These are phyloP conservation scores for Heliosperma pusillum DNA, from an alignment of 148 eudicot species.

Conservation along the genomic window DNA sequence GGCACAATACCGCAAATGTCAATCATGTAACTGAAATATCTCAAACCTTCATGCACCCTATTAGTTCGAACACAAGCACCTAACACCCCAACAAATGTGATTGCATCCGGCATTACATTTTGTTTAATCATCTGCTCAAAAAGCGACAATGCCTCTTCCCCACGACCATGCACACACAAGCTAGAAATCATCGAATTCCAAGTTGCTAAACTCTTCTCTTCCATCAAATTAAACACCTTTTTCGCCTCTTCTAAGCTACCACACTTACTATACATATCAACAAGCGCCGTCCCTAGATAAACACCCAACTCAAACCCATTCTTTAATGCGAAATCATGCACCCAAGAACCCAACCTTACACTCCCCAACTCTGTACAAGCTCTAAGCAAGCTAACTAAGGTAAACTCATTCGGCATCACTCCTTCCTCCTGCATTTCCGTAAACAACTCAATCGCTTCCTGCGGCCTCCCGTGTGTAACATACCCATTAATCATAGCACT, in stretches of 20 bases:
- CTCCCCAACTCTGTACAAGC: slow-evolving; percentile 57
- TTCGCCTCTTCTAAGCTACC: slow-evolving; percentile 56
- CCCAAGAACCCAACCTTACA: slow-evolving; percentile 48
- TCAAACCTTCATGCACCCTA: slow-evolving; percentile 34
- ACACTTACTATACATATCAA: slow-evolving; percentile 80
- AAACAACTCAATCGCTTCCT: slow-evolving; percentile 52
- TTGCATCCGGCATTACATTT: slow-evolving; percentile 51
- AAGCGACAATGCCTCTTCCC: slow-evolving; percentile 47
- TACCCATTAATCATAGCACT: slow-evolving; percentile 56
- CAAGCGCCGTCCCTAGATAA: slow-evolving; percentile 61
- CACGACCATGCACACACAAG: slow-evolving; percentile 64
- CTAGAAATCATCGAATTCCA: slow-evolving; percentile 75
- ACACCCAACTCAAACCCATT: slow-evolving; percentile 44
- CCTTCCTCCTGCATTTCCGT: slow-evolving; percentile 45
- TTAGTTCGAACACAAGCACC: slow-evolving; percentile 57
- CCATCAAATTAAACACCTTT: slow-evolving; percentile 49
- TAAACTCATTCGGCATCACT: slow-evolving; percentile 56
- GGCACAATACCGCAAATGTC: slow-evolving; percentile 48
- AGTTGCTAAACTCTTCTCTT: slow-evolving; percentile 48
- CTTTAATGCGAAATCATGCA: slow-evolving; percentile 57
- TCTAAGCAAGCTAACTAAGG: slow-evolving; percentile 50
- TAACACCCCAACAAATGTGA: slow-evolving; percentile 61
- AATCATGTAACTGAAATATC: slow-evolving; percentile 42
- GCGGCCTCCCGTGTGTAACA: slow-evolving; percentile 34
- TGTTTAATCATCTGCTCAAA: slow-evolving; percentile 46